Evolutionary conservation across 176 grass and related monocot species (phyloP), one percentile per base, ranked within the genome.

Genomic region (Oryza nivara): DNA sequence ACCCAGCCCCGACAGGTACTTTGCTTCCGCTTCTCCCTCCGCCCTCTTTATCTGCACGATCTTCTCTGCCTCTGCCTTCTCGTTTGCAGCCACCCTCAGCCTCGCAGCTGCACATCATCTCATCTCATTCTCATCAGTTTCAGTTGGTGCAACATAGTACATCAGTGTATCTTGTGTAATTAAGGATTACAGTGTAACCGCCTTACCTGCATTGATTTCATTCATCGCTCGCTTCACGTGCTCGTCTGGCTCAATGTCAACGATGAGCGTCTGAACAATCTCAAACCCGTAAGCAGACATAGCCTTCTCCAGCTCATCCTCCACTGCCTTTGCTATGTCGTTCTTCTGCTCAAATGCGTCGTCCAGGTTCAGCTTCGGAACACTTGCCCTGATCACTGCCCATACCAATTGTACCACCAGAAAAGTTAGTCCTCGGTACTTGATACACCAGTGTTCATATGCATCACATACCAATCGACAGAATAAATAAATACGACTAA

Each of bases 11-110:
- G 91, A 87, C 43, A 97, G 81, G 83, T 97, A 92, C 82, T 97
- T 97, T 46, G 94, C 84, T 68, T 97, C 94, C 0, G 94, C 94
- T 72, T 97, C 94, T 0, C 94, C 91, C 76, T 97, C 94, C 0
- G 94, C 91, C 0, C 91, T 79, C 83, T 97, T 97, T 75, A 97
- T 97, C 83, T 94, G 95, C 36, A 97, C 82, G 8, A 97, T 97
- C 87, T 97, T 97, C 88, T 92, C 95, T 0, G 95, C 94, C 82
- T 97, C 94, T 0, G 92, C 95, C 85, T 89, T 94, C 74, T 94
- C 92, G 67, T 94, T 97, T 8, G 95, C 95, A 0, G 95, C 92
- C 43, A 87, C 6, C 83, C 95, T 89, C 70, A 91, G 26, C 86
- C 95, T 92, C 19, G 95, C 92, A 87, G 94, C 92, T 92, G 88